Conservation (phyloP, 75 land plant genomes). For the Selaginella moellendorffii region DNA sequence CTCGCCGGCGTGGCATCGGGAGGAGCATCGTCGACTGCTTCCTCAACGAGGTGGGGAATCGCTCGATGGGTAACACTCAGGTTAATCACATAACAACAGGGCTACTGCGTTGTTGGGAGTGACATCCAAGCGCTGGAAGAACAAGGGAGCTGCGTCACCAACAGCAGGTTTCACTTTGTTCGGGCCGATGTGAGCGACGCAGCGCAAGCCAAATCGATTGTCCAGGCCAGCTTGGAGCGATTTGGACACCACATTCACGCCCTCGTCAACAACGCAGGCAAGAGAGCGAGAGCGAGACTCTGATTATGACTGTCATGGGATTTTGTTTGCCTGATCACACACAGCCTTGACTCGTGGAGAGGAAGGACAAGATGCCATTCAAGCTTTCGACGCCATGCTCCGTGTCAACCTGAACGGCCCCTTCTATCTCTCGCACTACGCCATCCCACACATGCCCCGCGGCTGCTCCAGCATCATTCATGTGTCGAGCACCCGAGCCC, state of each 20-base stretch:
- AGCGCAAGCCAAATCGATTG: constrained; percentile 16
- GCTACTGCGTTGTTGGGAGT: constrained; percentile 28
- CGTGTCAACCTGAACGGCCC: constrained; percentile 24
- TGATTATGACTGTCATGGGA: not conserved
- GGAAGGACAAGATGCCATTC: constrained; percentile 13
- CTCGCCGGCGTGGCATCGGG: constrained; percentile 21
- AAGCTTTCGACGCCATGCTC: constrained; percentile 19
- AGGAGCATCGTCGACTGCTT: constrained; percentile 19
- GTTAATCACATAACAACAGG: constrained; percentile 12
- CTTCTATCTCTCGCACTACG: constrained; percentile 20
- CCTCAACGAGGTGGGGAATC: constrained; percentile 14
- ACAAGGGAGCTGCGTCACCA: not conserved
- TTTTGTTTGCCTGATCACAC: not conserved
- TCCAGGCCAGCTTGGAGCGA: constrained; percentile 19
- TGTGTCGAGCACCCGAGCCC: constrained; percentile 30
- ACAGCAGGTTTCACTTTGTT: constrained; percentile 22
- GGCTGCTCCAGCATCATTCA: constrained; percentile 30
- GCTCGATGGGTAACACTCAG: not conserved
- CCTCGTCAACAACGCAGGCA: constrained; percentile 29
- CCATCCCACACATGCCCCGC: constrained; percentile 23
- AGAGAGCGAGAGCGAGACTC: not conserved
- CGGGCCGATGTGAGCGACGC: constrained; percentile 15
- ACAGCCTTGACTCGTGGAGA: not conserved
- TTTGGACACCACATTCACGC: constrained; percentile 22
- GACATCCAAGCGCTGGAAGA: constrained; percentile 11